Conservation (phyloP, 768 basidiomycete species). For the Lentinula edodes region DNA sequence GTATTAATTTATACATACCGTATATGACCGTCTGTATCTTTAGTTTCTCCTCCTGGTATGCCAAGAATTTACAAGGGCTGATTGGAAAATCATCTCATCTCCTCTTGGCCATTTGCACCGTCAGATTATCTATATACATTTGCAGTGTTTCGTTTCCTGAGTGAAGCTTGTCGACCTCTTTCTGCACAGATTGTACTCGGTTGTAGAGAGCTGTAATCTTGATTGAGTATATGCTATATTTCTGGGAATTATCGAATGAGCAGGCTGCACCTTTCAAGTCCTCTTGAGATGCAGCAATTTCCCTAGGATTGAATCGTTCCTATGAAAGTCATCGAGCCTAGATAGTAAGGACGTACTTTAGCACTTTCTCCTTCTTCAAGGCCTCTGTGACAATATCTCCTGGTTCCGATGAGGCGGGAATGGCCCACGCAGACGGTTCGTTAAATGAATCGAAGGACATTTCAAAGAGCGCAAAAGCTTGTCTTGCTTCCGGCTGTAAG, state of each 20-base stretch:
- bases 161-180: constrained; percentile 73
- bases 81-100: constrained; percentile 34
- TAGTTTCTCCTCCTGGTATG: neutral
- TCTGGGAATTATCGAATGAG: neutral
- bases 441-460: constrained; percentile 44
- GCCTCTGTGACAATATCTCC: constrained; percentile 73
- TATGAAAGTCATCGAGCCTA: neutral
- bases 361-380: constrained; percentile 67
- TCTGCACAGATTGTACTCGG: constrained; percentile 64
- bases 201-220: constrained; percentile 50
- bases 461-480: neutral
- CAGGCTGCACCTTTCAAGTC: constrained; percentile 64
- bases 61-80: neutral
- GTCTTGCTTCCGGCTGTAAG: neutral
- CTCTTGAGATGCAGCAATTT: constrained; percentile 69
- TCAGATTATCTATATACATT: constrained; percentile 87
- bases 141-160: constrained; percentile 81
- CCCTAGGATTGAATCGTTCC: constrained; percentile 39
- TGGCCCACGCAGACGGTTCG: constrained; percentile 47
- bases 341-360: constrained; percentile 45
- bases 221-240: neutral
- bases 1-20: neutral
- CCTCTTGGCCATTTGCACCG: constrained; percentile 80
- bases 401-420: constrained; percentile 28
- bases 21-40: neutral